phyloP scores from a whole-genome alignment of 1,284 basidiomycete genomes.

The Boletus smithii region DNA sequence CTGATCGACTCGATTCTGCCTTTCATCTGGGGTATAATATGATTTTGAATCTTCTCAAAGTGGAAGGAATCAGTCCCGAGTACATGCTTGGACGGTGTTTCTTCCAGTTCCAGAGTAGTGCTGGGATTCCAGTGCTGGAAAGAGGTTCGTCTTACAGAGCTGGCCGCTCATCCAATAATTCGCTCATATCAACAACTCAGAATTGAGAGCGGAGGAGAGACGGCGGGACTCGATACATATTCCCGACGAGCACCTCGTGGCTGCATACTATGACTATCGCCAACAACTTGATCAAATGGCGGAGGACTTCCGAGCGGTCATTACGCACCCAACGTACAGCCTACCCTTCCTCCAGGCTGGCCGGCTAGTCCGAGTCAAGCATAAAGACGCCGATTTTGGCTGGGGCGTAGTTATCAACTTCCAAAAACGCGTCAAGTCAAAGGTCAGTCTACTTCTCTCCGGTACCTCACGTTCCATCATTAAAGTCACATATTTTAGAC shows the following conservation, averaged over 20 bases:
- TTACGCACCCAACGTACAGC: conserved; percentile 92
- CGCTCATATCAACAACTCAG: conserved; percentile 38
- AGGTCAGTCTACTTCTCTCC: conserved; percentile 43
- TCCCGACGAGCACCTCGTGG: conserved; percentile 79
- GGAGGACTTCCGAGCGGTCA: conserved; percentile 85
- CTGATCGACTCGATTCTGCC: conserved; percentile 94
- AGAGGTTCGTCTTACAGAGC: conserved; percentile 56
- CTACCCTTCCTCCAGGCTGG: conserved; percentile 93
- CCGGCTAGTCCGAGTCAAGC: conserved; percentile 84
- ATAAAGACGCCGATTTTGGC: conserved; percentile 88
- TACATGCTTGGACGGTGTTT: conserved; percentile 98
- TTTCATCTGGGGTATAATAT: conserved; percentile 99
- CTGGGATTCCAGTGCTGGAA: conserved; percentile 85
- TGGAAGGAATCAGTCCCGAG: conserved; percentile 97
- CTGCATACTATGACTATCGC: conserved; percentile 89
- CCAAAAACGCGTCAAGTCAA: conserved; percentile 77
- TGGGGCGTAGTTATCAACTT: conserved; percentile 95
- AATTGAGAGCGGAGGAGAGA: conserved; percentile 75
- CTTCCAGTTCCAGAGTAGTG: conserved; percentile 96
- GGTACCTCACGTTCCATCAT: neutral
- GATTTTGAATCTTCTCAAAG: conserved; percentile 97
- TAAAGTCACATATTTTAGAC: conserved; percentile 13
- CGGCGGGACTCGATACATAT: conserved; percentile 67
- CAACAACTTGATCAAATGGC: conserved; percentile 89
- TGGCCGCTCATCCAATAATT: neutral